Evolutionary conservation across 2,329 filamentous ascomycete genomes (phyloP), one percentile per base, ranked within the genome.

Genomic region (Ascomycota sp.): DNA sequence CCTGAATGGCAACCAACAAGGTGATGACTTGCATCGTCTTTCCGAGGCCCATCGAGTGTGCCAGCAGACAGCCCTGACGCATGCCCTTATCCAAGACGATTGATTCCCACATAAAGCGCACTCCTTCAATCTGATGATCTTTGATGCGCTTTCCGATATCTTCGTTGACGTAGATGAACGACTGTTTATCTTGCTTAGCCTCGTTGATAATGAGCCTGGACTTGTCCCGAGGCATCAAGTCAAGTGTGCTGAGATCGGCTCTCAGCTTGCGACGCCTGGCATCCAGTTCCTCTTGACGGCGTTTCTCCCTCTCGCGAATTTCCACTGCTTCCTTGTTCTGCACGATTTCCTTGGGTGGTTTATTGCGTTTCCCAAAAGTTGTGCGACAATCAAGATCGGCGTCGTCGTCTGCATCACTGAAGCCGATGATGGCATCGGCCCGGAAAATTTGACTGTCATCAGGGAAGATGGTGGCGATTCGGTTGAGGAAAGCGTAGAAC

Each of bases 11-110:
- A 11, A 78, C 64, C 5, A 94, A 63, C n/a, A 93, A 56, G 1
- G 81, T 78, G 34, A 93, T 81, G 5, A 82, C 69, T 53, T 93
- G 83, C 74, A 92, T 82, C 0, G 83, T 91, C 55, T 93, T 94
- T 11, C 83, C 83, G 3, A 93, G 55, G 2, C 85, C 85, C 83
- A 93, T 93, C 0, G 79, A 81, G 47, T 93, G 83, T 5, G 83
- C 78, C 13, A 93, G 59, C 9, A 92, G 61, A 44, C 80, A 91
- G 3, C 83, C 83, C 48, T 83, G 73, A 12, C 63, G 61, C 5
- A 57, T 54, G 4, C 61, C 54, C 2, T 56, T 46, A 32, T 72
- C 64, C 21, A 64, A 61, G 5, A 86, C 67, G 27, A 93, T 57
- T 37, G 86, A 76, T 39, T 82, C 73, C 82, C 85, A 94, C 59